A percentile compares a stretch with the other conserved stretches of the same genome.
These are phyloP conservation scores for Pharus latifolius DNA, from an alignment of 176 grass and related monocot species.

Conservation along the genomic window DNA sequence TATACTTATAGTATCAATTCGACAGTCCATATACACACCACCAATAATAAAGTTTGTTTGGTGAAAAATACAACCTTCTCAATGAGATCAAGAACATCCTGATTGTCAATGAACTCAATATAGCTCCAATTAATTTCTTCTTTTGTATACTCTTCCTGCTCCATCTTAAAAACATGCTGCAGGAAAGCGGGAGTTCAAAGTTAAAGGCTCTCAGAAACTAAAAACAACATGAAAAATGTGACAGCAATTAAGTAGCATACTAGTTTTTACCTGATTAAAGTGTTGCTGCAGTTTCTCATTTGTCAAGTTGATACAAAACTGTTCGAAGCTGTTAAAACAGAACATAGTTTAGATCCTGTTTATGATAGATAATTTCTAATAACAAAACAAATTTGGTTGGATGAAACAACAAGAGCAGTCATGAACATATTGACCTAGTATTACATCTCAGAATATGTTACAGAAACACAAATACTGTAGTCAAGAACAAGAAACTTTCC, in stretches of 20 bases:
- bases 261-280: conserved; percentile 89
- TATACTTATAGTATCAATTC: too few relatives aligned
- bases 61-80: too few relatives aligned
- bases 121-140: conserved; percentile 99
- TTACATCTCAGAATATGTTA: too few relatives aligned
- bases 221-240: neutral
- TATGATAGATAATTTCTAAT: conserved; percentile 4
- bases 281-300: conserved; percentile 99
- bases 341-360: neutral
- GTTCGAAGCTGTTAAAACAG: conserved; percentile 70
- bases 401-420: neutral
- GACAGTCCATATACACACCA: too few relatives aligned
- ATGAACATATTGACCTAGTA: too few relatives aligned
- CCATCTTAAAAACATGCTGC: conserved; percentile 99
- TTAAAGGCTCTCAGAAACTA: neutral
- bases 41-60: too few relatives aligned
- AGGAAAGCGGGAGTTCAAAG: conserved; percentile 21
- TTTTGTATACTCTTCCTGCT: conserved; percentile 99
- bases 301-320: conserved; percentile 99
- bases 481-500: too few relatives aligned
- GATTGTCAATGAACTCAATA: conserved; percentile 96
- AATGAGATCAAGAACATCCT: conserved; percentile 96
- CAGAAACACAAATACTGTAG: neutral
- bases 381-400: too few relatives aligned
- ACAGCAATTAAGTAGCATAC: neutral